Base-by-base conservation (phyloP, 1,284 basidiomycete species). In the Sparassis latifolia region DNA sequence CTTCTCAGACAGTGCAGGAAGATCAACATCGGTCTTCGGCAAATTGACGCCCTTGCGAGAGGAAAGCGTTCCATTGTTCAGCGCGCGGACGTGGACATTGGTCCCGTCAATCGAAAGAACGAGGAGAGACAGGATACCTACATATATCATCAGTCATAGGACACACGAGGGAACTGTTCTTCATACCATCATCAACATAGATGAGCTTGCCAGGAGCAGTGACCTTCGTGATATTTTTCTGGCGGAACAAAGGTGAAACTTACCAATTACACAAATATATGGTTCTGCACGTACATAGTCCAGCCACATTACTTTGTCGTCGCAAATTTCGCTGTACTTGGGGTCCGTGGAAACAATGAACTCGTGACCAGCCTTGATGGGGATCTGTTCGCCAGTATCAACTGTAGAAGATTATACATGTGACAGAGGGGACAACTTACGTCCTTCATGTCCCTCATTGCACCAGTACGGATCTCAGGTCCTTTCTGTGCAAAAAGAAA, bases 11-110 rank as follows among this genome's bases (percentile, higher is more conserved):
- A 99, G 85, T 49, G 97, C 92, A 51, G 97, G 97, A 48, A 99
- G 86, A 74, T 99, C 97, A 65, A 99, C 97, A 31, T 89, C 82
- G 58, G 97, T 98, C 73, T 98, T 97, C 63, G 97, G 97, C 53
- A 99, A 84, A 75, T 99, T 99, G 74, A 99, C 97, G 71, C 97
- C 97, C 79, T 99, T 99, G 71, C 93, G 91, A 54, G 94, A 97
- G 48, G 91, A 93, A 60, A 99, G 86, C 39, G 78, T 85, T 52
- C 96, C 97, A 64, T 88, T 89, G 83, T 99, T 99, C 69, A 97
- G 61, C 42, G 93, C 82, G 62, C 92, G 90, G 62, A 99, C 97
- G 52, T 77, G 83, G 58, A 96, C 80, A 61, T 82, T 86, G 62
- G 75, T 67, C 44, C 89, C 88, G 55, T 94, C 89, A 61, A 98